Evolutionary conservation across 176 grass and related monocot genomes (phyloP), one percentile per base, ranked within the genome.

Genomic region (Aegilops longissima): DNA sequence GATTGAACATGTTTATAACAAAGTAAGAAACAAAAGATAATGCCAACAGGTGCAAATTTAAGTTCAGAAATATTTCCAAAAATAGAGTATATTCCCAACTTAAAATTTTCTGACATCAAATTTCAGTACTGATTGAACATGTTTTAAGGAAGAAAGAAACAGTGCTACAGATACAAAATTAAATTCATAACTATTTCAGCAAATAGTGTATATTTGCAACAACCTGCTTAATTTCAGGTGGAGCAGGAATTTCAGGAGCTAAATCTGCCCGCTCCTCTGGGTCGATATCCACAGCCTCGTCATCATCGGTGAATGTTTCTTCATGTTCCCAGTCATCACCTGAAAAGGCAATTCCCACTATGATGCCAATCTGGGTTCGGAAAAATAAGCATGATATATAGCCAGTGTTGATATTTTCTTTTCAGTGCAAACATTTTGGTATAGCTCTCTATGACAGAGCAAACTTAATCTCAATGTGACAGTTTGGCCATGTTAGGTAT

Each of bases 301-400:
- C 97, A 78, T 98, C 97, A 4, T 98, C 97, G 39, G 97, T 98
- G 73, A 96, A 98, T 85, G 86, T 96, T 82, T 98, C 97, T 91
- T 98, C 97, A 61, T 98, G 97, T 68, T 98, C 97, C 97, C 97
- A 98, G 44, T 98, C 97, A 90, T 98, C 97, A 82, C 97, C 97
- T 98, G 79, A 84, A 51, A 77, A 67, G 12, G n/a, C 12, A 80
- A 85, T 34, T 78, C 24, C 35, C 20, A 56, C 61, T 79, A 83
- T 73, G 25, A 66, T 81, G 38, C 29, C 16, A 64, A 66, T 73
- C 61, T 58, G 10, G 80, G 30, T 6, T 54, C 36, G 23, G 7
- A 70, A 86, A 82, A 39, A 62, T 83, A 63, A 27, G 42, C 12
- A 85, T 58, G 34, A 75, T 73, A 84, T 24, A 31, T 54, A 64